Percentiles rank a stretch among this genome's conserved stretches.
Evolutionary conservation across 352 stramenopile species (phyloP).

Genomic region (Globisporangium lucens): DNA sequence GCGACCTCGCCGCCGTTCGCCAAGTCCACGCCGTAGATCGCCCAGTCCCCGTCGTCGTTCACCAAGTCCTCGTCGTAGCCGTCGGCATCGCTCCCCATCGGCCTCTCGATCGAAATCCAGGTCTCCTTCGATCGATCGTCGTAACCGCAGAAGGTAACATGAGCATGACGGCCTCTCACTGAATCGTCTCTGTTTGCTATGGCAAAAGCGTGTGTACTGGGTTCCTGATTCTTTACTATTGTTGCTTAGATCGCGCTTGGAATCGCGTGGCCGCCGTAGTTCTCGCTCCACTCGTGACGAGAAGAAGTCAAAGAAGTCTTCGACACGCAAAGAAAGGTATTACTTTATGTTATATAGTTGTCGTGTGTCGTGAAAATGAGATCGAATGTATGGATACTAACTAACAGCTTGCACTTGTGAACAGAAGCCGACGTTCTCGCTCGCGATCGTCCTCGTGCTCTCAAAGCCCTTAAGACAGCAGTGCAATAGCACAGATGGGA

Average conservation of each 20-base stretch:
- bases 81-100: conserved; percentile 20
- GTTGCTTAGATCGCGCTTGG: conserved; percentile 8
- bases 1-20: conserved; percentile 16
- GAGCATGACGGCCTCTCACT: not conserved
- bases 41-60: conserved; percentile 5
- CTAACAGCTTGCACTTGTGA: not conserved
- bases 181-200: not conserved
- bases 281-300: conserved; percentile 21
- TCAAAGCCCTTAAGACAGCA: conserved; percentile 1
- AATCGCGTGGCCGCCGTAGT: conserved; percentile 6
- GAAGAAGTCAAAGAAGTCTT: conserved; percentile 4
- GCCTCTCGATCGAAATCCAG: conserved; percentile 16
- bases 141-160: conserved; percentile 5
- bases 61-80: conserved; percentile 21
- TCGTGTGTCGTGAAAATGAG: not conserved
- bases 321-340: conserved; percentile 6
- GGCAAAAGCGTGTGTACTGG: not conserved
- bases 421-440: conserved; percentile 7
- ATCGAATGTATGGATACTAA: not conserved
- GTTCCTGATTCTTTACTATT: not conserved
- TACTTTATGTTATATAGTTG: not conserved
- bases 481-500: not conserved
- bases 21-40: conserved; percentile 14
- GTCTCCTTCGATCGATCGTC: conserved; percentile 13
- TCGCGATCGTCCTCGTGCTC: conserved; percentile 7